phyloP scores from a whole-genome alignment of 345 rosid genomes.

The Barbarea vulgaris region DNA sequence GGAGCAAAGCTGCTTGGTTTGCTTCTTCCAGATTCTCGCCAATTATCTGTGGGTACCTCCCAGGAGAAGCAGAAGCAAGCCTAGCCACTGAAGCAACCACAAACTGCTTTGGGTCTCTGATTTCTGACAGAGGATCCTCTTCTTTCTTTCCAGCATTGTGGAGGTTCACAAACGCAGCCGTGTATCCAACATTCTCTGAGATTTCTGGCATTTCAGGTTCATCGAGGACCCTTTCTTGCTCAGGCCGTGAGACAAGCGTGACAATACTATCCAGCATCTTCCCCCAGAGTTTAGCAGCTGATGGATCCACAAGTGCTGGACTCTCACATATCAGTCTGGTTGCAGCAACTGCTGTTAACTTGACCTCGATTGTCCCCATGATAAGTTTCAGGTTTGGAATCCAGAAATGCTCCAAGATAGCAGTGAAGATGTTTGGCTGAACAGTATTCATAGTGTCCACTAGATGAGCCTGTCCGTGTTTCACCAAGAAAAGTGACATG shows the following conservation, averaged over 20 bases:
- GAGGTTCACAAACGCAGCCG: conserved; percentile 78
- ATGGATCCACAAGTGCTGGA: conserved; percentile 64
- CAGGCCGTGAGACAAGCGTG: conserved; percentile 83
- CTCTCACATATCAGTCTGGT: conserved; percentile 80
- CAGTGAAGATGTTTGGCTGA: conserved; percentile 61
- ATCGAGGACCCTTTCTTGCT: conserved; percentile 71
- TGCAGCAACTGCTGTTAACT: conserved; percentile 83
- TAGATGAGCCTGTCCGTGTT: conserved; percentile 73
- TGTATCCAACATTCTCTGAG: conserved; percentile 76
- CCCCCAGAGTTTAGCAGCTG: conserved; percentile 70
- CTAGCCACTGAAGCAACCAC: conserved; percentile 65
- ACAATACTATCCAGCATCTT: conserved; percentile 82
- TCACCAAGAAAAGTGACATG: conserved; percentile 91
- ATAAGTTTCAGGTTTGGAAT: conserved; percentile 82
- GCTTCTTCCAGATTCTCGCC: conserved; percentile 67
- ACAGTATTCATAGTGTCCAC: conserved; percentile 78
- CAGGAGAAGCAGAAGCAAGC: conserved; percentile 68
- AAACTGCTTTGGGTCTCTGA: conserved; percentile 80
- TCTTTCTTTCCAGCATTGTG: conserved; percentile 90
- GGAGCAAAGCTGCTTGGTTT: conserved; percentile 69
- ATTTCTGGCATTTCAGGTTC: conserved; percentile 96
- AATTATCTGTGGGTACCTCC: conserved; percentile 75
- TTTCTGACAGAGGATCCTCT: conserved; percentile 80
- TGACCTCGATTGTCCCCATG: conserved; percentile 71
- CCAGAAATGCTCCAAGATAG: conserved; percentile 84